Conservation (phyloP, 176 grass and related monocot genomes). For the Rhynchospora breviuscula region DNA sequence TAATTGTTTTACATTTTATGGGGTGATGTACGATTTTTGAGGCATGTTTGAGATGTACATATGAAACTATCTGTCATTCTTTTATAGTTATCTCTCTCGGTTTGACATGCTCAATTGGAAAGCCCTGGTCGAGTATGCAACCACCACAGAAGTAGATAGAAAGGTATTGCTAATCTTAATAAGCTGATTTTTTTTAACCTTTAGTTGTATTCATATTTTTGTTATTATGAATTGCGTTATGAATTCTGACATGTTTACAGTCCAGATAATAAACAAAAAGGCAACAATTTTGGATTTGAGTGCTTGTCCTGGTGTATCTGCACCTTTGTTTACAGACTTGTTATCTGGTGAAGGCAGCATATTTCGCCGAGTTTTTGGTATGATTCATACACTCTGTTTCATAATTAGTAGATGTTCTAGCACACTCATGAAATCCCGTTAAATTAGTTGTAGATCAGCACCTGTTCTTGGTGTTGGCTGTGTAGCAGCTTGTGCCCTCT, state of each 20-base stretch:
- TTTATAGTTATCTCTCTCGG: conserved; percentile 63
- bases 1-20: not conserved
- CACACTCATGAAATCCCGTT: not conserved
- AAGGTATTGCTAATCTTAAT: conserved; percentile 60
- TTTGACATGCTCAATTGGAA: conserved; percentile 87
- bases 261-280: conserved; percentile 87
- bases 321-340: conserved; percentile 58
- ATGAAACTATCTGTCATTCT: not conserved
- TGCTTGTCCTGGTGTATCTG: conserved; percentile 47
- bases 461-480: conserved; percentile 13
- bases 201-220: conserved; percentile 9
- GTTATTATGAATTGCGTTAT: conserved; percentile 24
- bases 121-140: conserved; percentile 63
- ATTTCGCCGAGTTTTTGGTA: conserved; percentile 80
- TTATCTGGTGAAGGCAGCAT: conserved; percentile 64
- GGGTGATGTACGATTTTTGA: not conserved
- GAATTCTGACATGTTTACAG: conserved; percentile 97
- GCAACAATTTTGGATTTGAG: conserved; percentile 65
- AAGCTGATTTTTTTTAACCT: conserved; percentile 21
- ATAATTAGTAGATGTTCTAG: not conserved
- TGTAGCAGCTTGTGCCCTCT: not conserved
- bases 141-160: conserved; percentile 39
- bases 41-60: not conserved
- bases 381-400: conserved; percentile 25
- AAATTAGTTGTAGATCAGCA: not conserved